A percentile compares a stretch with the other conserved stretches of the same genome.
Conservation (phyloP, 2,329 filamentous ascomycete species). For the Tolypocladium ophioglossoides region DNA sequence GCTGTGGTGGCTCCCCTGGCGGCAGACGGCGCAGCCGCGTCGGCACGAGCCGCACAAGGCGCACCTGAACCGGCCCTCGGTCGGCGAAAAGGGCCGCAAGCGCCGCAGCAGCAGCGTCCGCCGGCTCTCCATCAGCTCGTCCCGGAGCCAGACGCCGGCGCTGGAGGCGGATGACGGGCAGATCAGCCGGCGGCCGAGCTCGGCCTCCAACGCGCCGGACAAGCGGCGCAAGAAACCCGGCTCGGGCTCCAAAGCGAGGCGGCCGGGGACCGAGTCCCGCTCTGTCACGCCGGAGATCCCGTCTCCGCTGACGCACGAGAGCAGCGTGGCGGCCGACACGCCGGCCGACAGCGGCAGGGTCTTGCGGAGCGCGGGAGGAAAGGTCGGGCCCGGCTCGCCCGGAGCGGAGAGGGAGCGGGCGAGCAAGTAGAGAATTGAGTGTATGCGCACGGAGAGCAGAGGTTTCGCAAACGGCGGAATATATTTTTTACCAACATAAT, state of each 20-base stretch:
- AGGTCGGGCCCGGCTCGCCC: background rate
- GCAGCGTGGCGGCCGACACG: conserved; percentile 19
- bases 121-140: conserved; percentile 40
- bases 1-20: conserved; percentile 81
- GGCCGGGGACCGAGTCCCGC: conserved; percentile 35
- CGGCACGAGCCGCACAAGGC: conserved; percentile 27
- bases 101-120: conserved; percentile 42
- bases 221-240: conserved; percentile 41
- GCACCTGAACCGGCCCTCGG: conserved; percentile 26
- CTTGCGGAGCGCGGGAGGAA: conserved; percentile 11
- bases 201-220: conserved; percentile 37
- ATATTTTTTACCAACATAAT: background rate
- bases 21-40: conserved; percentile 21
- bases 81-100: conserved; percentile 34
- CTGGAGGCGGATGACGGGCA: conserved; percentile 34
- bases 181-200: conserved; percentile 33
- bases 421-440: background rate
- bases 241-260: conserved; percentile 30
- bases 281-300: conserved; percentile 45
- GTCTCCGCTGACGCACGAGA: conserved; percentile 41
- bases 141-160: conserved; percentile 37
- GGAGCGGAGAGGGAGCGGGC: background rate
- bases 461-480: background rate
- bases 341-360: conserved; percentile 11
- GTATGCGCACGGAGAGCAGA: background rate